Evolutionary conservation across 1,284 basidiomycete genomes (phyloP).

Genomic region (Athelia sp.): DNA sequence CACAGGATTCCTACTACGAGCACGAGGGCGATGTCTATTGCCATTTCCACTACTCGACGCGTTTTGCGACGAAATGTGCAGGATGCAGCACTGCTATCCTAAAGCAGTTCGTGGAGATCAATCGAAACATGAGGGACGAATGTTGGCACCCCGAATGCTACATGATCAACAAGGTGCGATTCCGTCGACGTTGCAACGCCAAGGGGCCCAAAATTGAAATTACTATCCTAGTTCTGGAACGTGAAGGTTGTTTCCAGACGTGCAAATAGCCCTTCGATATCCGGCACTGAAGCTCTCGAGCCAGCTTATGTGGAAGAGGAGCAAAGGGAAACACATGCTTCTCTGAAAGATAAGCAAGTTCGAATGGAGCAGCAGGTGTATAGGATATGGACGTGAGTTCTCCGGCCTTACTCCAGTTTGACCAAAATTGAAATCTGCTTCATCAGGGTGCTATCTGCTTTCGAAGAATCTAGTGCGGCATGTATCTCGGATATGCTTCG

Average conservation of each 20-base stretch:
- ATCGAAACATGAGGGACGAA: constrained; percentile 95
- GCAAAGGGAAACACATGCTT: constrained; percentile 69
- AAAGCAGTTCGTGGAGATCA: constrained; percentile 99
- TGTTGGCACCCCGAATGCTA: constrained; percentile 99
- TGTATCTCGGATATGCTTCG: constrained; percentile 99
- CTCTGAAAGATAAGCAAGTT: constrained; percentile 90
- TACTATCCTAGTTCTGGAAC: constrained; percentile 84
- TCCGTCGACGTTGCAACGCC: constrained; percentile 2
- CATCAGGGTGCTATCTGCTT: constrained; percentile 85
- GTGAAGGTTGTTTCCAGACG: constrained; percentile 88
- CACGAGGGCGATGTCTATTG: constrained; percentile 95
- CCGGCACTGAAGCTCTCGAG: constrained; percentile 49
- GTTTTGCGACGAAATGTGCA: constrained; percentile 97
- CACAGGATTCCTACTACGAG: constrained; percentile 99
- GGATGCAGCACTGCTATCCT: constrained; percentile 98
- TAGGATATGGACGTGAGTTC: constrained; percentile 90
- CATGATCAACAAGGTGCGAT: constrained; percentile 94
- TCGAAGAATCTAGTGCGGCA: constrained; percentile 98
- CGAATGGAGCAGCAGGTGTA: constrained; percentile 98
- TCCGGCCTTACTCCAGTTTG: constrained; percentile 7
- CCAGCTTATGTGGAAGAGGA: constrained; percentile 71
- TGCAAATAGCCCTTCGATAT: constrained; percentile 50
- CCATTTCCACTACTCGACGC: constrained; percentile 97
- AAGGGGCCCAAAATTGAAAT: constrained; percentile 11
- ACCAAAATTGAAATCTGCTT: neutral